Conservation (phyloP, 495 filamentous ascomycete species). For the Amniculicola lignicola region DNA sequence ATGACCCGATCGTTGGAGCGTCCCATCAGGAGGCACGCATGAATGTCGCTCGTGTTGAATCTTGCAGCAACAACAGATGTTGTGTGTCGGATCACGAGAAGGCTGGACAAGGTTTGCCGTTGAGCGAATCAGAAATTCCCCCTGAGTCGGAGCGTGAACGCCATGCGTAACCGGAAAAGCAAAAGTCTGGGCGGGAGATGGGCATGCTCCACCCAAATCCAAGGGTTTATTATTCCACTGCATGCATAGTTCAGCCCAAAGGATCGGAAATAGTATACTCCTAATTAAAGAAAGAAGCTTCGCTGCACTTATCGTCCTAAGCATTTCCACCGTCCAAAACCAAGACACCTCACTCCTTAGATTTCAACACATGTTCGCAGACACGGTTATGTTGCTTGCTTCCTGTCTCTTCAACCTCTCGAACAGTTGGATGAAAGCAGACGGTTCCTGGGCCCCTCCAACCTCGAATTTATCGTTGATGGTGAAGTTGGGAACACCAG, state of each 20-base stretch:
- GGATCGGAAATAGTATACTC: slow-evolving; percentile 4
- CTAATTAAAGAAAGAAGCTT: slow-evolving; percentile 4
- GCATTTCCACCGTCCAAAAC: too few relatives aligned
- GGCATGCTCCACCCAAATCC: slow-evolving; percentile 1
- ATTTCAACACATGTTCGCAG: neutral
- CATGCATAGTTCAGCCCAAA: neutral
- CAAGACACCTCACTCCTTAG: too few relatives aligned
- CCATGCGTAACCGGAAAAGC: too few relatives aligned
- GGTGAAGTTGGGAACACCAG: slow-evolving; percentile 72
- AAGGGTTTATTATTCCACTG: too few relatives aligned
- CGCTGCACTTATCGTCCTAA: neutral
- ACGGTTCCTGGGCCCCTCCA: slow-evolving; percentile 41
- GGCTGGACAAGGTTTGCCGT: too few relatives aligned
- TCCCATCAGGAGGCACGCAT: too few relatives aligned
- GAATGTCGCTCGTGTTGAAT: too few relatives aligned
- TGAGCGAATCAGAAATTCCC: too few relatives aligned
- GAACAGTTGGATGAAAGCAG: slow-evolving; percentile 42
- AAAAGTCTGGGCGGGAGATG: slow-evolving; percentile 7
- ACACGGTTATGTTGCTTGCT: neutral
- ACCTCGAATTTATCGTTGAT: slow-evolving; percentile 40
- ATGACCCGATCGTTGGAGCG: too few relatives aligned
- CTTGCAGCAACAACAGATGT: too few relatives aligned
- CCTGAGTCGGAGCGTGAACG: too few relatives aligned
- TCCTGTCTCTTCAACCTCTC: slow-evolving; percentile 38
- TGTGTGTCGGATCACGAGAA: too few relatives aligned